These are phyloP conservation scores for Filobasidium wieringae DNA, from an alignment of 768 basidiomycete genomes.

Conservation along the genomic window DNA sequence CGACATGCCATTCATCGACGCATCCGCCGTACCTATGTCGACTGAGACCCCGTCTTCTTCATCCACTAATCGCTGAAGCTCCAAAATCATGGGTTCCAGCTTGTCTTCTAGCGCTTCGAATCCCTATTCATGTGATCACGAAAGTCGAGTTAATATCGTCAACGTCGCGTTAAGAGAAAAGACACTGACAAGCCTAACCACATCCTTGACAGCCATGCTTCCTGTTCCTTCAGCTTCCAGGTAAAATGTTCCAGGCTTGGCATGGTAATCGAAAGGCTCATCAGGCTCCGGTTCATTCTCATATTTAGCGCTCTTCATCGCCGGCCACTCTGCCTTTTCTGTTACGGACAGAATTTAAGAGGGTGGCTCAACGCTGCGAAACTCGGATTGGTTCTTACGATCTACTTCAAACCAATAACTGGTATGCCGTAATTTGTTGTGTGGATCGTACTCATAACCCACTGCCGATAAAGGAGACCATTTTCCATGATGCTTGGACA, in stretches of 20 bases:
- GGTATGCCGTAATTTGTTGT: conserved; percentile 94
- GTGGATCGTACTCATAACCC: conserved; percentile 92
- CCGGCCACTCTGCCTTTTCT: conserved; percentile 75
- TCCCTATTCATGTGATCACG: background rate
- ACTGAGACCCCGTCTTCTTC: conserved; percentile 1
- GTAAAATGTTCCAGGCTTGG: conserved; percentile 82
- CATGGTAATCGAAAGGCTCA: conserved; percentile 73
- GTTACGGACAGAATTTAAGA: background rate
- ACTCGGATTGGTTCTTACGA: conserved; percentile 28
- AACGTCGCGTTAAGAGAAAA: background rate
- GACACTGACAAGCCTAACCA: conserved; percentile 7
- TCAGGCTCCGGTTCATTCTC: conserved; percentile 61
- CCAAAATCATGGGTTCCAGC: conserved; percentile 11
- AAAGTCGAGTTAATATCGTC: background rate
- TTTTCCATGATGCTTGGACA: conserved; percentile 97
- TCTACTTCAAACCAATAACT: conserved; percentile 76
- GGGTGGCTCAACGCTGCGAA: background rate
- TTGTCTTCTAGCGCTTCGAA: conserved; percentile 17
- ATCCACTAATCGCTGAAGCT: conserved; percentile 4
- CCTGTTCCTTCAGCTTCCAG: conserved; percentile 91
- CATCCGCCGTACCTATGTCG: too few species aligned
- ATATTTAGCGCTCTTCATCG: conserved; percentile 73
- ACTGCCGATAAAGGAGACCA: conserved; percentile 96
- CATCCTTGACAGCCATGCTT: conserved; percentile 29
- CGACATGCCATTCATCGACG: background rate